Evolutionary conservation across 1,284 basidiomycete species (phyloP).

Genomic region (Malassezia obtusa): DNA sequence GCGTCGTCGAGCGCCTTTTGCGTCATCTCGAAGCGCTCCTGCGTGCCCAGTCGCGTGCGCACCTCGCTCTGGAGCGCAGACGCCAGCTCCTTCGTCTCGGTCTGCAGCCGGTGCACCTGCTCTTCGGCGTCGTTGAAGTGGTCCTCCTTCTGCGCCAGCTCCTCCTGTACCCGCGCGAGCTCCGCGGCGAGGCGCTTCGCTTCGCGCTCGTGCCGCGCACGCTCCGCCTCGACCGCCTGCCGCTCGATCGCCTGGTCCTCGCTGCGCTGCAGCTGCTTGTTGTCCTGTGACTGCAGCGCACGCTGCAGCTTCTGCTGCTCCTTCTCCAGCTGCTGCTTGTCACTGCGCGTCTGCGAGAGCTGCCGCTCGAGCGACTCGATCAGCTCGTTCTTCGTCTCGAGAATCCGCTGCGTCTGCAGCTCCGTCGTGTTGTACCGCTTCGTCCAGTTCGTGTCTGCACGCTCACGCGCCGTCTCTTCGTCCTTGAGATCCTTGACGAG

Average conservation of each 20-base stretch:
- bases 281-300: constrained; percentile 56
- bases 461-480: constrained; percentile 49
- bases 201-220: constrained; percentile 11
- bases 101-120: constrained; percentile 55
- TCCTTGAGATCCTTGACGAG: constrained; percentile 49
- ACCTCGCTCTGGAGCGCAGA: constrained; percentile 36
- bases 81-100: constrained; percentile 31
- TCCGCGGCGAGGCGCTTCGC: constrained; percentile 63
- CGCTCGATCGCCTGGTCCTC: constrained; percentile 74
- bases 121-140: constrained; percentile 61
- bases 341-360: constrained; percentile 26
- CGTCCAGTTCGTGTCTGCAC: constrained; percentile 49
- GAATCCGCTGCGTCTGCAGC: constrained; percentile 25
- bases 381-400: constrained; percentile 35
- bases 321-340: constrained; percentile 24
- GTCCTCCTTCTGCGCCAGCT: constrained; percentile 65
- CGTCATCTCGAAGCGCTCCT: constrained; percentile 42
- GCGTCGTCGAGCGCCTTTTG: constrained; percentile 22
- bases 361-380: constrained; percentile 33
- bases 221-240: background rate
- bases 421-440: constrained; percentile 44
- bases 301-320: constrained; percentile 55
- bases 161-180: constrained; percentile 74
- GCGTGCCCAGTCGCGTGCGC: constrained; percentile 28
- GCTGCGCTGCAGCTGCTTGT: constrained; percentile 64